A percentile compares a stretch with the other conserved stretches of the same genome.
These are phyloP conservation scores for Infundibulicybe gibba DNA, from an alignment of 768 basidiomycete species.

Conservation along the genomic window DNA sequence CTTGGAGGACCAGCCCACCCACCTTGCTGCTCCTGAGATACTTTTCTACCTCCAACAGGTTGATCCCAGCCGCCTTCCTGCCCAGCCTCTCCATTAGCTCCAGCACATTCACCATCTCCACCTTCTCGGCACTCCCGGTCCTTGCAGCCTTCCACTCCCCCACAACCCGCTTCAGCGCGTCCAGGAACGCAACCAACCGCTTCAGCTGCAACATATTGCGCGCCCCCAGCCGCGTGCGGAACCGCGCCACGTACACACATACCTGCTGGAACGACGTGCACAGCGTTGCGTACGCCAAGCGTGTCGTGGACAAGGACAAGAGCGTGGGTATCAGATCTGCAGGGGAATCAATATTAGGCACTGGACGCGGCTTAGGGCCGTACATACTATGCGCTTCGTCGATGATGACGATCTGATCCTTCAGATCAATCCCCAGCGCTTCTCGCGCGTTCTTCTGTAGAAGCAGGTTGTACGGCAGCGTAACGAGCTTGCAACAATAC, in stretches of 20 bases:
- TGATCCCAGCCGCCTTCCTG: constrained; percentile 67
- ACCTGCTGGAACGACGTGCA: constrained; percentile 70
- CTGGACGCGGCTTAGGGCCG: not conserved
- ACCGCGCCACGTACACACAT: constrained; percentile 69
- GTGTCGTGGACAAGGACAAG: constrained; percentile 77
- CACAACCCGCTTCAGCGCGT: constrained; percentile 59
- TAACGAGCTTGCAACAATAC: constrained; percentile 59
- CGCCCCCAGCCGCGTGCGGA: constrained; percentile 72
- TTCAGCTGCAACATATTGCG: constrained; percentile 76
- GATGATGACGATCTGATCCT: constrained; percentile 81
- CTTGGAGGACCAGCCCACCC: constrained; percentile 19
- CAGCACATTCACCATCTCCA: constrained; percentile 67
- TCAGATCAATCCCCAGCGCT: constrained; percentile 82
- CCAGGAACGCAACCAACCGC: constrained; percentile 71
- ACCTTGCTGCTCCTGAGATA: constrained; percentile 87
- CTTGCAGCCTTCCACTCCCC: constrained; percentile 47
- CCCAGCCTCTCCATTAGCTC: constrained; percentile 66
- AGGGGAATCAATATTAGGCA: not conserved
- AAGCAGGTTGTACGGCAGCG: constrained; percentile 90
- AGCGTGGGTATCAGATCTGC: constrained; percentile 87
- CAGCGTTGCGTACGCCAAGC: constrained; percentile 56
- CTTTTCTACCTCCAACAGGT: constrained; percentile 75
- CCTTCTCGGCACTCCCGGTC: constrained; percentile 22
- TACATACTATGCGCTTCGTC: constrained; percentile 95
- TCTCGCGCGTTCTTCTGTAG: constrained; percentile 82